phyloP scores from a whole-genome alignment of 192 early-diverging fungal species.

The Gaertneriomyces semiglobifer region DNA sequence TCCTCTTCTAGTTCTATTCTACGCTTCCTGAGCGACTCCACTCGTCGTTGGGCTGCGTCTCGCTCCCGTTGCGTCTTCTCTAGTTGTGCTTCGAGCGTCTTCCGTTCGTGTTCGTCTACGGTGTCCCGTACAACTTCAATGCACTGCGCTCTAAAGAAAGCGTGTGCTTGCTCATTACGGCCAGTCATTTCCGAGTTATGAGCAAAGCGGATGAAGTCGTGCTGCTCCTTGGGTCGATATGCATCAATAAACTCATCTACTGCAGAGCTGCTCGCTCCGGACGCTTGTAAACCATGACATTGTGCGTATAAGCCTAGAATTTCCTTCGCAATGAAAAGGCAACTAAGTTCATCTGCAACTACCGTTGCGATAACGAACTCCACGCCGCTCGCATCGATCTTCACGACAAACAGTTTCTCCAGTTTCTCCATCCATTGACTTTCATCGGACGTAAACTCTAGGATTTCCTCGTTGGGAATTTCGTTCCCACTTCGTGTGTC shows the following conservation, averaged over 20 bases:
- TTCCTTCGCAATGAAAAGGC: slow-evolving; percentile 29
- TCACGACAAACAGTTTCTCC: background rate
- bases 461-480: slow-evolving; percentile 17
- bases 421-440: slow-evolving; percentile 6
- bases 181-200: slow-evolving; percentile 22
- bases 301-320: slow-evolving; percentile 37
- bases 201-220: slow-evolving; percentile 44
- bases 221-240: slow-evolving; percentile 27
- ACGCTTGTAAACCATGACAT: slow-evolving; percentile 9
- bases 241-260: slow-evolving; percentile 15
- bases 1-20: slow-evolving; percentile 41
- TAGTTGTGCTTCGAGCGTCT: slow-evolving; percentile 36
- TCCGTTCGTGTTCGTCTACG: slow-evolving; percentile 34
- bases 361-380: slow-evolving; percentile 31
- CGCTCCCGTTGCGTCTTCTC: slow-evolving; percentile 30
- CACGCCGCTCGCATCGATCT: background rate
- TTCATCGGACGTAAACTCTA: background rate
- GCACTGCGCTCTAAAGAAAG: slow-evolving; percentile 41
- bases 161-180: slow-evolving; percentile 25
- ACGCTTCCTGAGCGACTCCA: slow-evolving; percentile 32
- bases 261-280: background rate
- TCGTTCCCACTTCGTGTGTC: slow-evolving; percentile 10
- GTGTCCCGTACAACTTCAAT: slow-evolving; percentile 47
- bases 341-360: slow-evolving; percentile 37
- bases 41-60: slow-evolving; percentile 20